Conservation (phyloP, 2,329 filamentous ascomycete species). For the Aspergillus nomiae region DNA sequence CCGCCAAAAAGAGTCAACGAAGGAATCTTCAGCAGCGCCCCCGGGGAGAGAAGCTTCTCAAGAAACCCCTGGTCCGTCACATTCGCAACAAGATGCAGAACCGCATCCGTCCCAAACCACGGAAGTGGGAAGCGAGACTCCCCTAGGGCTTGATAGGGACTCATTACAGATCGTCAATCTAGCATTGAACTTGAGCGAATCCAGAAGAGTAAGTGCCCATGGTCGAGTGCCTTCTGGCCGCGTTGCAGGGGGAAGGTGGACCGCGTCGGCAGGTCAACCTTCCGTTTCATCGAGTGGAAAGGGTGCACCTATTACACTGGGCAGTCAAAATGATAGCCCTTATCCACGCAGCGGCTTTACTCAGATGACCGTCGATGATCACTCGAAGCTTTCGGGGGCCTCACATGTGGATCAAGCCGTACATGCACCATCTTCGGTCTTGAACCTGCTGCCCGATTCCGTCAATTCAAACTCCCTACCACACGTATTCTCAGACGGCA, state of each 20-base stretch:
- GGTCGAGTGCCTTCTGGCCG: constrained; percentile 54
- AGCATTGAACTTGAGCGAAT: constrained; percentile 82
- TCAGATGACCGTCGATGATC: constrained; percentile 29
- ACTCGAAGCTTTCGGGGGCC: constrained; percentile 18
- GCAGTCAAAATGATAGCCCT: constrained; percentile 18
- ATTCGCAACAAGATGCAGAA: constrained; percentile 15
- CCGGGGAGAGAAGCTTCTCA: constrained; percentile 12
- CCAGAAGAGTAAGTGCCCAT: constrained; percentile 65
- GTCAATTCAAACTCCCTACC: constrained; percentile 37
- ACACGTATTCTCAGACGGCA: constrained; percentile 71
- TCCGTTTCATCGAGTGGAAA: constrained; percentile 24
- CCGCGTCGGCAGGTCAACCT: constrained; percentile 27
- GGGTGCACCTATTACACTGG: constrained; percentile 18
- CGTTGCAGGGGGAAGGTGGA: constrained; percentile 47
- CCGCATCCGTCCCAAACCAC: constrained; percentile 17
- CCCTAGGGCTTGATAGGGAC: constrained; percentile 65
- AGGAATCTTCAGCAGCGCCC: constrained; percentile 27
- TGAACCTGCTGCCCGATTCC: constrained; percentile 32
- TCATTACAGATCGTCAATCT: constrained; percentile 90
- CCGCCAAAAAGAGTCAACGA: constrained; percentile 34
- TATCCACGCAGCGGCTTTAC: constrained; percentile 23
- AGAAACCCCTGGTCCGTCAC: constrained; percentile 15
- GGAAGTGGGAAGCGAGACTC: constrained; percentile 16
- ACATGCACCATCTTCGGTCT: constrained; percentile 23
- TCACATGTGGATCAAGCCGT: constrained; percentile 12